Conservation (phyloP, 176 grass and related monocot genomes). For the Aegilops longissima region DNA sequence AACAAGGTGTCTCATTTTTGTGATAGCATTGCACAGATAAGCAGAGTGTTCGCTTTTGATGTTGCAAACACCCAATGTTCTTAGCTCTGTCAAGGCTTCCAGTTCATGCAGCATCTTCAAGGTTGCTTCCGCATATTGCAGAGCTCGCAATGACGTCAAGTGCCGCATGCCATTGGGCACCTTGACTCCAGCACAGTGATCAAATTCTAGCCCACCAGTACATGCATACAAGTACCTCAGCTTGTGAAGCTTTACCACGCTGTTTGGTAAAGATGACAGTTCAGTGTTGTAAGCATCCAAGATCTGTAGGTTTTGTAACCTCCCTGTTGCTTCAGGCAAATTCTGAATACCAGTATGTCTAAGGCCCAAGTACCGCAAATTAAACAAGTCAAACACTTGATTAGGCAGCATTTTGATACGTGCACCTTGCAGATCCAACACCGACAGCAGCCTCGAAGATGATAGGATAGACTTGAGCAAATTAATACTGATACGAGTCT, state of each 20-base stretch:
- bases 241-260: slow-evolving; percentile 6
- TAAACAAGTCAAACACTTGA: slow-evolving; percentile 29
- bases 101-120: neutral
- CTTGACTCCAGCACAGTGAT: neutral
- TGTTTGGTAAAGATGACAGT: slow-evolving; percentile 16
- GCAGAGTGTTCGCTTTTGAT: neutral
- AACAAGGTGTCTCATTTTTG: too few species aligned
- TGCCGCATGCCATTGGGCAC: neutral
- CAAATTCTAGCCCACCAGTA: neutral
- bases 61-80: neutral
- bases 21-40: too few species aligned
- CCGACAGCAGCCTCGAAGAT: neutral
- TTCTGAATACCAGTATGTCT: neutral
- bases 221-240: slow-evolving; percentile 10
- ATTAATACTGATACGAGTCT: neutral
- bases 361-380: slow-evolving; percentile 33
- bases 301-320: slow-evolving; percentile 29
- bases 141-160: neutral
- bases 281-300: neutral
- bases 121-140: neutral
- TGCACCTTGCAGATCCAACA: slow-evolving; percentile 19
- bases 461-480: neutral
- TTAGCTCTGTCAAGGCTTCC: neutral
- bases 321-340: slow-evolving; percentile 8
- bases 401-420: neutral